Evolutionary conservation across 352 stramenopile species (phyloP).

Genomic region (Globisporangium acanthophoron): DNA sequence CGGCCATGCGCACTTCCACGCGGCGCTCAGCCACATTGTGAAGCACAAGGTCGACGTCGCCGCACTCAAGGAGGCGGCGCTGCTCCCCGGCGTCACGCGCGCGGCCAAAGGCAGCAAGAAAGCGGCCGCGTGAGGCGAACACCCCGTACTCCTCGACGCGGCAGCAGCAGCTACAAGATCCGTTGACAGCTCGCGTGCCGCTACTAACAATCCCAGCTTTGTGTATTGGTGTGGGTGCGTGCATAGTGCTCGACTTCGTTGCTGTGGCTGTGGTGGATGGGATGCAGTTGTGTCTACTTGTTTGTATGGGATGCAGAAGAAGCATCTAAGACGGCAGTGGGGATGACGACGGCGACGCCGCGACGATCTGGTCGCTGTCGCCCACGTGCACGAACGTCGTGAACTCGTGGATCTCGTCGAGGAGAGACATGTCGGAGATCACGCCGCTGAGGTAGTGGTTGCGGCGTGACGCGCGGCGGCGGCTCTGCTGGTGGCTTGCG

Average conservation of each 20-base stretch:
- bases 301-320: not conserved
- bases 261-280: not conserved
- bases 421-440: slow-evolving; percentile 57
- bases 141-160: too few species aligned
- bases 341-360: slow-evolving; percentile 34
- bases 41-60: slow-evolving; percentile 58
- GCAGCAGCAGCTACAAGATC: not conserved
- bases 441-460: slow-evolving; percentile 77
- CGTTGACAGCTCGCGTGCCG: not conserved
- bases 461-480: slow-evolving; percentile 55
- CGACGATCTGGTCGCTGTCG: slow-evolving; percentile 45
- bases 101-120: slow-evolving; percentile 52
- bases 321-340: slow-evolving; percentile 11
- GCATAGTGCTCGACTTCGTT: not conserved
- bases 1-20: slow-evolving; percentile 62
- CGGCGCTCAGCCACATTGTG: slow-evolving; percentile 59
- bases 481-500: slow-evolving; percentile 44
- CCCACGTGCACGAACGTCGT: slow-evolving; percentile 25
- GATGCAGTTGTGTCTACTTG: not conserved
- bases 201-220: not conserved
- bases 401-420: slow-evolving; percentile 56
- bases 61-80: slow-evolving; percentile 15
- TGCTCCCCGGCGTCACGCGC: slow-evolving; percentile 19
- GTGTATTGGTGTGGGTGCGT: not conserved
- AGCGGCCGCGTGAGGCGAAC: slow-evolving; percentile 34